phyloP scores from a whole-genome alignment of 2,329 filamentous ascomycete genomes.

The Mycosphaerella sp. region DNA sequence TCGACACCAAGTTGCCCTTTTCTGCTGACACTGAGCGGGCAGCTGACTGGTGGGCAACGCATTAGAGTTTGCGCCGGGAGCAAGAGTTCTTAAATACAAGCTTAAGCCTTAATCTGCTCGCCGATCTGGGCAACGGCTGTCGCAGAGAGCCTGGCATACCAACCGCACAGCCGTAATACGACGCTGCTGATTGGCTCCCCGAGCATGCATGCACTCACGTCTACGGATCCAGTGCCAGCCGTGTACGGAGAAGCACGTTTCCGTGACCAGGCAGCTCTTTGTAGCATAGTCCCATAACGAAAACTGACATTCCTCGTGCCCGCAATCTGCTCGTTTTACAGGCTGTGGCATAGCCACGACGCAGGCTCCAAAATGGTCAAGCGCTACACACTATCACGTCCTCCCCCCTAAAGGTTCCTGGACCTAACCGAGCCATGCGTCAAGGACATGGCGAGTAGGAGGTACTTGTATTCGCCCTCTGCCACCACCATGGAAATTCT shows the following conservation, averaged over 20 bases:
- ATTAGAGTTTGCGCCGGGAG: constrained; percentile 1
- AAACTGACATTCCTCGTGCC: not conserved
- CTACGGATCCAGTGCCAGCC: not conserved
- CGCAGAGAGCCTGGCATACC: not conserved
- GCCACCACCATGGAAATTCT: not conserved
- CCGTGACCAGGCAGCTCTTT: not conserved
- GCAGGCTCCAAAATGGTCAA: constrained; percentile 1
- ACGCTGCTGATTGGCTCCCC: not conserved
- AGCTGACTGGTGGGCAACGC: not conserved
- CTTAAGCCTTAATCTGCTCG: constrained; percentile 5
- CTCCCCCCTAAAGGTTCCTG: constrained; percentile 1
- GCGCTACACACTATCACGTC: not conserved
- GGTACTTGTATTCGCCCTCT: constrained; percentile 10
- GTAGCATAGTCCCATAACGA: not conserved
- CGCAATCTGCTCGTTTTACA: not conserved
- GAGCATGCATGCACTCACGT: not conserved
- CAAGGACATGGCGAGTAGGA: not conserved
- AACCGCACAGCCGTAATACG: constrained; percentile 5
- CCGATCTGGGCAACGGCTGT: not conserved
- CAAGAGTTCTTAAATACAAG: constrained; percentile 8
- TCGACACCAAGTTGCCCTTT: not conserved
- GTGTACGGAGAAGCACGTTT: not conserved
- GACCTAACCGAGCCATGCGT: not conserved
- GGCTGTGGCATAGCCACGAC: not conserved
- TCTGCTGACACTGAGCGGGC: not conserved